A percentile compares a stretch with the other conserved stretches of the same genome.
These are phyloP conservation scores for Physcia stellaris DNA, from an alignment of 495 filamentous ascomycete species.

Conservation along the genomic window DNA sequence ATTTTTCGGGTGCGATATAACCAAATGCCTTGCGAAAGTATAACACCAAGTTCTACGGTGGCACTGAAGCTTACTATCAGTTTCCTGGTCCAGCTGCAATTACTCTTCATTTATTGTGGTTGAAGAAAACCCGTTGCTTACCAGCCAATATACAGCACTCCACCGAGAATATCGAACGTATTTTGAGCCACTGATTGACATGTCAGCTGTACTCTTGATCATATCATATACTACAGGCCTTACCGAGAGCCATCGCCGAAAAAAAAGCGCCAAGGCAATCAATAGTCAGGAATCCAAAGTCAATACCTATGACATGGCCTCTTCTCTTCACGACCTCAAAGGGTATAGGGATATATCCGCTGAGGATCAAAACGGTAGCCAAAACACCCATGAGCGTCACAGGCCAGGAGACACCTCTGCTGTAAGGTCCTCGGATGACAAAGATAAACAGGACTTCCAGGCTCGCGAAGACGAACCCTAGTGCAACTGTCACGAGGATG, in stretches of 20 bases:
- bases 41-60: slow-evolving; percentile 54
- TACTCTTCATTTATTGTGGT: not conserved
- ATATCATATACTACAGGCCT: slow-evolving; percentile 5
- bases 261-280: slow-evolving; percentile 65
- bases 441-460: slow-evolving; percentile 49
- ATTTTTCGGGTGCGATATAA: slow-evolving; percentile 47
- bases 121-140: slow-evolving; percentile 20
- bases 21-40: slow-evolving; percentile 54
- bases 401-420: slow-evolving; percentile 38
- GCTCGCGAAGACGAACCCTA: slow-evolving; percentile 37
- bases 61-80: slow-evolving; percentile 25
- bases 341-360: slow-evolving; percentile 56
- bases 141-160: slow-evolving; percentile 56
- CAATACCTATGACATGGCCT: slow-evolving; percentile 58
- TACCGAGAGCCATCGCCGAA: slow-evolving; percentile 58
- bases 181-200: slow-evolving; percentile 39
- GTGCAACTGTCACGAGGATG: slow-evolving; percentile 23
- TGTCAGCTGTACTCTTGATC: not conserved
- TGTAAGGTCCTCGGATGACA: slow-evolving; percentile 35
- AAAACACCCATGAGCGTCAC: slow-evolving; percentile 46
- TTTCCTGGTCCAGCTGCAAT: not conserved
- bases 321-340: slow-evolving; percentile 57
- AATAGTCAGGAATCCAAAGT: slow-evolving; percentile 51
- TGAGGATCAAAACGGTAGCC: slow-evolving; percentile 43
- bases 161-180: slow-evolving; percentile 56